Conservation (phyloP, 768 basidiomycete genomes). For the Cyathus striatus region DNA sequence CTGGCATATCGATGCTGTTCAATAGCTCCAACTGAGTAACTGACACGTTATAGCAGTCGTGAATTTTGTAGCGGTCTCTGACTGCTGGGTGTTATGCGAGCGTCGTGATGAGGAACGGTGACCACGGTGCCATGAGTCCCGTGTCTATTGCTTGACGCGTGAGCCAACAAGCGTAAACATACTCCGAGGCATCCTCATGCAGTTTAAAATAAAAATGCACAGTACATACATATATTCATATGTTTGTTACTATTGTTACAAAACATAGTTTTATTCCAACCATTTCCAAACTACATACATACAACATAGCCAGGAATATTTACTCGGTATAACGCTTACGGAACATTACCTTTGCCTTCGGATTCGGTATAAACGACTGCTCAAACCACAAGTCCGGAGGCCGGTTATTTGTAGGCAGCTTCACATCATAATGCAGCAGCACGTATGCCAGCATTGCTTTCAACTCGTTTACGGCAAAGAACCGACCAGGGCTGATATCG, state of each 20-base stretch:
- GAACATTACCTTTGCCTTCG: conserved; percentile 29
- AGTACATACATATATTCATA: conserved; percentile 2
- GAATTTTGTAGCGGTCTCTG: too few species aligned
- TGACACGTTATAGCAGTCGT: conserved; percentile 32
- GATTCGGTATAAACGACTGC: conserved; percentile 19
- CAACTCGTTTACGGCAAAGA: conserved; percentile 39
- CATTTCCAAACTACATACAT: conserved; percentile 1
- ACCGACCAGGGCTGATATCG: conserved; percentile 31
- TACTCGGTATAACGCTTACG: conserved; percentile 11
- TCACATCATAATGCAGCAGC: conserved; percentile 34
- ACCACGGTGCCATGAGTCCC: conserved; percentile 16
- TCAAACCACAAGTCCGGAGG: conserved; percentile 10
- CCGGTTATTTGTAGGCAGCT: conserved; percentile 19
- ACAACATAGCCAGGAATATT: background rate
- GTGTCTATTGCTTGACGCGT: conserved; percentile 29
- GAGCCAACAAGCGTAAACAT: conserved; percentile 36
- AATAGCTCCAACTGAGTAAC: conserved; percentile 38
- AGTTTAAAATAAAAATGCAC: too few species aligned
- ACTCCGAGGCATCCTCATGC: too few species aligned
- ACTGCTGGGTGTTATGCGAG: background rate
- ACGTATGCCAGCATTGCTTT: conserved; percentile 36
- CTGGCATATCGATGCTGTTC: conserved; percentile 60
- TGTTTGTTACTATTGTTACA: too few species aligned
- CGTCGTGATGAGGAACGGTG: background rate
- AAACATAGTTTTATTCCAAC: too few species aligned